Evolutionary conservation across 495 filamentous ascomycete species (phyloP).

Genomic region (Hapsidospora chrysogenum): DNA sequence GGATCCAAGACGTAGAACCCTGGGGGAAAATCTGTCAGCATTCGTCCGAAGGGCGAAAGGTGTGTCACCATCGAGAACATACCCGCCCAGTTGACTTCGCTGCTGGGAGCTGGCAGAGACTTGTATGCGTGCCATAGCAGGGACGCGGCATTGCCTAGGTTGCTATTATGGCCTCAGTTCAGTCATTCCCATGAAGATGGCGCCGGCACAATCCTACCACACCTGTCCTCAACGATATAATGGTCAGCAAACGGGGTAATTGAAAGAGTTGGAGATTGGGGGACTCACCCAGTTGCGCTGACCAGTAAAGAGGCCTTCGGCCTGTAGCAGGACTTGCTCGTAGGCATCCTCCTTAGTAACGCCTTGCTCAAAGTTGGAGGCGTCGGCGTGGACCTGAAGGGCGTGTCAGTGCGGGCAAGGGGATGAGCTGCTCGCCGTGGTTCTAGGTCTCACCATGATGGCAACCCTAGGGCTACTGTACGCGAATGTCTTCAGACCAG

Average conservation of each 20-base stretch:
- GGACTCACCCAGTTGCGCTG: conserved; percentile 73
- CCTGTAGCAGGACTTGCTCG: conserved; percentile 53
- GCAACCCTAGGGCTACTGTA: too few relatives aligned
- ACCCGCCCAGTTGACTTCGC: conserved; percentile 75
- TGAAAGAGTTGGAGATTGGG: conserved; percentile 1
- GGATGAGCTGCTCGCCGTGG: too few relatives aligned
- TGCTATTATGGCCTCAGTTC: too few relatives aligned
- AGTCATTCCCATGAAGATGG: background rate
- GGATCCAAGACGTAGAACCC: conserved; percentile 72
- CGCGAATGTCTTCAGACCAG: too few relatives aligned
- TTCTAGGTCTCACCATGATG: too few relatives aligned
- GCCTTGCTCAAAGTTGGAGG: conserved; percentile 52
- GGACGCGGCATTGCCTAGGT: conserved; percentile 69
- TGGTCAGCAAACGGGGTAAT: background rate
- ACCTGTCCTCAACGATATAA: conserved; percentile 22
- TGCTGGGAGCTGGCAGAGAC: conserved; percentile 57
- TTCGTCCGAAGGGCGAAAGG: background rate
- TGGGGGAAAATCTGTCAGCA: conserved; percentile 7
- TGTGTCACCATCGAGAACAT: background rate
- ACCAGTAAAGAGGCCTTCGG: conserved; percentile 51
- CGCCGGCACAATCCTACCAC: conserved; percentile 23
- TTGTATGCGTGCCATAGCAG: conserved; percentile 77
- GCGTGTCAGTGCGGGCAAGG: too few relatives aligned
- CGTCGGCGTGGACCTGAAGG: conserved; percentile 88
- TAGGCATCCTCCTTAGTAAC: conserved; percentile 64